phyloP scores from a whole-genome alignment of 768 basidiomycete species.

The Hygrocybe coccinea region DNA sequence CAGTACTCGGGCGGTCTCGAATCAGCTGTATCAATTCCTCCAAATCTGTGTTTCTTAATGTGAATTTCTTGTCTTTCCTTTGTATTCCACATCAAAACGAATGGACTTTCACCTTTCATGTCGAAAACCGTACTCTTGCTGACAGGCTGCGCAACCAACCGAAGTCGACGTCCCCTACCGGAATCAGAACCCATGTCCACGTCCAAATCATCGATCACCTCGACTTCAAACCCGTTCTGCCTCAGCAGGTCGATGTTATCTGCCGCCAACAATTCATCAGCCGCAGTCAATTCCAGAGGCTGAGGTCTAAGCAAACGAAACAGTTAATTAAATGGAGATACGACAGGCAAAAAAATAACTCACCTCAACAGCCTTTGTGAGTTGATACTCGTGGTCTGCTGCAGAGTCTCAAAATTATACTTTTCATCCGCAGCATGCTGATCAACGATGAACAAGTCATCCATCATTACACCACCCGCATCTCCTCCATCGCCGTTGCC shows the following conservation, averaged over 20 bases:
- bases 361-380: slow-evolving; percentile 82
- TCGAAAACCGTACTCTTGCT: slow-evolving; percentile 90
- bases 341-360: slow-evolving; percentile 19
- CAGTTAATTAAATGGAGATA: neutral
- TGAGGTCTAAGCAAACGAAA: slow-evolving; percentile 53
- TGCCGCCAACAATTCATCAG: slow-evolving; percentile 81
- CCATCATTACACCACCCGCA: slow-evolving; percentile 35
- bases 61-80: slow-evolving; percentile 5
- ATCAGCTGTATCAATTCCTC: slow-evolving; percentile 89
- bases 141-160: slow-evolving; percentile 76
- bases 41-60: slow-evolving; percentile 52
- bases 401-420: slow-evolving; percentile 94
- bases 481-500: slow-evolving; percentile 12
- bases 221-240: slow-evolving; percentile 87
- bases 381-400: slow-evolving; percentile 83
- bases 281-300: slow-evolving; percentile 75
- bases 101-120: slow-evolving; percentile 58
- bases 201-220: slow-evolving; percentile 45
- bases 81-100: neutral
- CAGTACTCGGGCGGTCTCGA: slow-evolving; percentile 67
- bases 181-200: slow-evolving; percentile 18
- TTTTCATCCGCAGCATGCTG: slow-evolving; percentile 99
- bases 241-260: slow-evolving; percentile 83
- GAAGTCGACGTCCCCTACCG: slow-evolving; percentile 43
- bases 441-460: slow-evolving; percentile 95